Percentiles rank a stretch among this genome's conserved stretches.
Conservation (phyloP, 768 basidiomycete genomes). For the Leccinum obscurum region DNA sequence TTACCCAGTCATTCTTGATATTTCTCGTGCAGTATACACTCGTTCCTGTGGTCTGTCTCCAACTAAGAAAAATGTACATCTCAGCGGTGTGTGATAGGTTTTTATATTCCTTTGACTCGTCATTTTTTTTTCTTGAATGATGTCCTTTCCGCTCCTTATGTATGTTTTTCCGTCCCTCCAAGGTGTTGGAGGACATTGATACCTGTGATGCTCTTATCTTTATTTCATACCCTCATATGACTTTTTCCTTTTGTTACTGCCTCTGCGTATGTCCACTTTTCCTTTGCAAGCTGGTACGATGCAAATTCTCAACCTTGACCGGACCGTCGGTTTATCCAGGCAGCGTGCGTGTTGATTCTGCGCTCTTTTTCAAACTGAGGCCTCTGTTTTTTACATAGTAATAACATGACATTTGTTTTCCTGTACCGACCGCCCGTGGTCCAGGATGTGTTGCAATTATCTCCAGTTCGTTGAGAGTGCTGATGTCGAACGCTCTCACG, state of each 20-base stretch:
- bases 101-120: not conserved
- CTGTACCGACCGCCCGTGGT: too few species aligned
- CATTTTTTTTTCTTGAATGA: constrained; percentile 4
- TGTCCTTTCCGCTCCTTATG: constrained; percentile 4
- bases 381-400: too few species aligned
- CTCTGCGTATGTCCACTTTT: not conserved
- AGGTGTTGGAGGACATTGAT: constrained; percentile 19
- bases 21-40: not conserved
- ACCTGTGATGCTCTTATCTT: constrained; percentile 17
- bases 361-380: not conserved
- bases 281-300: not conserved
- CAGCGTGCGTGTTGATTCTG: not conserved
- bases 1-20: constrained; percentile 1
- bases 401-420: too few species aligned
- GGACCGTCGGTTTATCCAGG: not conserved
- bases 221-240: constrained; percentile 20
- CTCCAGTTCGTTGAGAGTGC: too few species aligned
- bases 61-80: constrained; percentile 19
- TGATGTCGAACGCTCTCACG: too few species aligned
- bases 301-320: not conserved
- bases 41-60: constrained; percentile 1
- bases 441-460: too few species aligned
- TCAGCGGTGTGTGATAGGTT: constrained; percentile 14
- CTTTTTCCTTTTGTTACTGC: not conserved
- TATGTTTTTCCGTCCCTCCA: not conserved